Evolutionary conservation across 2,329 filamentous ascomycete genomes (phyloP).

Genomic region (Botrytis fragariae): DNA sequence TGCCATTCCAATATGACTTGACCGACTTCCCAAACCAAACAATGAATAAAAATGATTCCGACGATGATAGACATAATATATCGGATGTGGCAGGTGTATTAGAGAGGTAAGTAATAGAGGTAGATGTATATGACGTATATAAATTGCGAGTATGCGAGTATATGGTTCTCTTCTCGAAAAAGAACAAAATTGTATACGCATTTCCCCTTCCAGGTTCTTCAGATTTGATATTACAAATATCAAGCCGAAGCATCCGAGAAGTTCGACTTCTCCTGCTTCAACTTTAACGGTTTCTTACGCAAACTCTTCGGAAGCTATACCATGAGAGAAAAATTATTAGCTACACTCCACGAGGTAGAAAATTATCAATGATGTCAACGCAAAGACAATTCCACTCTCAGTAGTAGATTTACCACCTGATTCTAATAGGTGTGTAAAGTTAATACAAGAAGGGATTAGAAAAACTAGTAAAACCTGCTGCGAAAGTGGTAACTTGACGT

Average conservation of each 20-base stretch:
- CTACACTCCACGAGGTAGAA: conserved; percentile 10
- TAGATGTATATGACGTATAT: conserved; percentile 6
- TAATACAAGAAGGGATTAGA: conserved; percentile 3
- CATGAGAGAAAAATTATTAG: conserved; percentile 3
- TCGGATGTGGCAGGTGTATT: background rate
- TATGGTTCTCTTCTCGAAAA: background rate
- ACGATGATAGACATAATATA: background rate
- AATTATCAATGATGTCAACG: background rate
- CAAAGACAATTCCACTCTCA: conserved; percentile 1
- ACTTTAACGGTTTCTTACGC: background rate
- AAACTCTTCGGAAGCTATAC: conserved; percentile 5
- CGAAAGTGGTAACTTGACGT: conserved; percentile 19
- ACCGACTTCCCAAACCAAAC: background rate
- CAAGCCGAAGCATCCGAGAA: background rate
- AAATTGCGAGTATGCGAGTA: background rate
- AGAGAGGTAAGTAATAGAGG: background rate
- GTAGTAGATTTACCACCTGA: conserved; percentile 7
- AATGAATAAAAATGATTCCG: background rate
- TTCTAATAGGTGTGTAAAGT: conserved; percentile 1
- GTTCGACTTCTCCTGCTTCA: conserved; percentile 10
- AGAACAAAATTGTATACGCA: background rate
- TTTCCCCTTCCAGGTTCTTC: background rate
- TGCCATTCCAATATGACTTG: background rate
- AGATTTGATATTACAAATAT: background rate
- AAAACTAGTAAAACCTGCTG: conserved; percentile 15